These are phyloP conservation scores for Schoenoplectus tabernaemontani DNA, from an alignment of 202 grass and related monocot genomes.

Conservation along the genomic window DNA sequence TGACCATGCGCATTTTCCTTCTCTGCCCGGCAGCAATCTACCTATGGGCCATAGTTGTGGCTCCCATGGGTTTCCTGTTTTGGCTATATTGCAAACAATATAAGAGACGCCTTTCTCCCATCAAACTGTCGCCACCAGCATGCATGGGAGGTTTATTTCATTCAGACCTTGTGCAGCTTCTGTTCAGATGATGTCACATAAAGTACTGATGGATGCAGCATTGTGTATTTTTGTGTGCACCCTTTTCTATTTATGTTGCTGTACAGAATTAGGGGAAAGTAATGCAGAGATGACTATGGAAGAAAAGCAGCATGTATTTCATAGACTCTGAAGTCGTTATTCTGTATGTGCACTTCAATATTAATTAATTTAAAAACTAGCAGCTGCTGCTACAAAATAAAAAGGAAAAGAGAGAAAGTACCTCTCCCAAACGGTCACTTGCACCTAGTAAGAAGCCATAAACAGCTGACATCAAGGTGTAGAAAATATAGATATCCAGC, in stretches of 20 bases:
- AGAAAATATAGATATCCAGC: conserved; percentile 90
- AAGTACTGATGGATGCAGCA: neutral
- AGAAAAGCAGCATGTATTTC: neutral
- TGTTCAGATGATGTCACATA: neutral
- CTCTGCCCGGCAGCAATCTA: neutral
- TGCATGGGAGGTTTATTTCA: neutral
- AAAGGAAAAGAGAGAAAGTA: conserved; percentile 17
- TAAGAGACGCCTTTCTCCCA: neutral
- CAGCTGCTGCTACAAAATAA: neutral
- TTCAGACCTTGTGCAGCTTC: neutral
- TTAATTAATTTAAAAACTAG: neutral
- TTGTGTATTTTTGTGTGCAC: neutral
- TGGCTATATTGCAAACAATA: too few species aligned
- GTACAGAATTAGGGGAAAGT: neutral
- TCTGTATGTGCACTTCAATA: neutral
- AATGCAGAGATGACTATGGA: neutral
- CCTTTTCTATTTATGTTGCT: neutral
- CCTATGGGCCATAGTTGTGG: neutral
- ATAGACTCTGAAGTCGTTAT: neutral
- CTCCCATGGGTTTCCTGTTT: neutral
- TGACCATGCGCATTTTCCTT: neutral
- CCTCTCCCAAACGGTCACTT: conserved; percentile 82
- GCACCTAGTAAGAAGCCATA: conserved; percentile 88
- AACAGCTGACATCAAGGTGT: conserved; percentile 75
- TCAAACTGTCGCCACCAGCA: neutral